Evolutionary conservation across 2,329 filamentous ascomycete species (phyloP).

Genomic region (Periconia sp.): DNA sequence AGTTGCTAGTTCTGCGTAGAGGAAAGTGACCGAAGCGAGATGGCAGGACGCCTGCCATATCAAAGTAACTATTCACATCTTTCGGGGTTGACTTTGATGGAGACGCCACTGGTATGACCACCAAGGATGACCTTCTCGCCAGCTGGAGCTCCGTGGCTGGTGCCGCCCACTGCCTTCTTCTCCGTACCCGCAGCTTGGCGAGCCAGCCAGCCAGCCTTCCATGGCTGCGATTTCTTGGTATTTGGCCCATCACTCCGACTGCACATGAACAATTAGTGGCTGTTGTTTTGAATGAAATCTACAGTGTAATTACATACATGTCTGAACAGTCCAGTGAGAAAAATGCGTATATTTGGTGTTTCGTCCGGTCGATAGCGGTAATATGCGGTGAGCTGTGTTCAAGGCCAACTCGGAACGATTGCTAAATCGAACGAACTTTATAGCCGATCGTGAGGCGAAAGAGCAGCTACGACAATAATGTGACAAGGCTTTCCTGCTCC

Average conservation of each 20-base stretch:
- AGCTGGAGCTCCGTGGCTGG: background rate
- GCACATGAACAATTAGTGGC: background rate
- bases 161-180: background rate
- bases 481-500: too few species aligned
- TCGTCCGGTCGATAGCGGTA: too few species aligned
- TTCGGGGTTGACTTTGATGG: constrained; percentile 8
- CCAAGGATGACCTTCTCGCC: background rate
- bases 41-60: background rate
- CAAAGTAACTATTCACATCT: background rate
- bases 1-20: background rate
- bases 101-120: background rate
- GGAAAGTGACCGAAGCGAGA: background rate
- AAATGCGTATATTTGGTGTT: too few species aligned
- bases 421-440: too few species aligned
- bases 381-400: too few species aligned
- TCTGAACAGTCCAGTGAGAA: too few species aligned
- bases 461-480: too few species aligned
- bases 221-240: background rate
- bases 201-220: constrained; percentile 1
- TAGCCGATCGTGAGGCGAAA: too few species aligned
- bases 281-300: too few species aligned
- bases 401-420: too few species aligned
- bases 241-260: background rate
- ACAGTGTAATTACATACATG: too few species aligned
- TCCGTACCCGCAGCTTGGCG: background rate